Evolutionary conservation across 371 early-diverging fungal genomes (phyloP).

Genomic region (Mucor mucedo): DNA sequence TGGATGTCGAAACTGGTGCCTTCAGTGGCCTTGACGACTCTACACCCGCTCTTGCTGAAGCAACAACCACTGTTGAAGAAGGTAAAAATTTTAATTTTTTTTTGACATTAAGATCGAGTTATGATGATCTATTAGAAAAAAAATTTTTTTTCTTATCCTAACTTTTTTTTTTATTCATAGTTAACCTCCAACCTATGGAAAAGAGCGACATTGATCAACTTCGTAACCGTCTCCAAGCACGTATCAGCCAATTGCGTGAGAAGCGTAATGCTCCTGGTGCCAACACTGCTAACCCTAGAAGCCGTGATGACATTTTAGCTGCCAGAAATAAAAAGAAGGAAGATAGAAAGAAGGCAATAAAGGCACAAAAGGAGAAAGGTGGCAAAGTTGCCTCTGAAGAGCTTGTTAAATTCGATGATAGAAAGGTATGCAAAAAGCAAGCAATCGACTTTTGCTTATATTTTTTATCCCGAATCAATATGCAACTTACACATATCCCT

Average conservation of each 20-base stretch:
- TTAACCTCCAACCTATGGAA: constrained; percentile 42
- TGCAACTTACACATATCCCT: too few species aligned
- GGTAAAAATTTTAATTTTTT: constrained; percentile 20
- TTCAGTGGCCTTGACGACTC: constrained; percentile 35
- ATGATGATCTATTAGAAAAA: constrained; percentile 10
- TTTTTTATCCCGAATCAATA: too few species aligned
- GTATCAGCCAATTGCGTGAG: constrained; percentile 71
- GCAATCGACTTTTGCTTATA: too few species aligned
- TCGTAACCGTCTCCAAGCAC: constrained; percentile 70
- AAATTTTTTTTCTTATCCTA: not conserved
- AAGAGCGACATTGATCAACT: constrained; percentile 67
- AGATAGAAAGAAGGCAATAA: constrained; percentile 68
- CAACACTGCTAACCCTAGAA: constrained; percentile 54
- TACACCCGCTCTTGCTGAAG: constrained; percentile 24
- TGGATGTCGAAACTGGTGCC: constrained; percentile 35
- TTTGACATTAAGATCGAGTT: constrained; percentile 17
- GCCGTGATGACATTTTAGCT: constrained; percentile 78
- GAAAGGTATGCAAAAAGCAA: constrained; percentile 15
- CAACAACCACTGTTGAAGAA: constrained; percentile 32
- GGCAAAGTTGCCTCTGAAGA: constrained; percentile 54
- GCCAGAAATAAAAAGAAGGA: constrained; percentile 80
- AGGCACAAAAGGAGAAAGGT: constrained; percentile 73
- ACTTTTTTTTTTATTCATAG: constrained; percentile 4
- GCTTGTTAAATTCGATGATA: constrained; percentile 55
- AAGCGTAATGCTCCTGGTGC: constrained; percentile 66